Conservation (phyloP, 805 yeast genomes). For the Lipomyces chichibuensis region DNA sequence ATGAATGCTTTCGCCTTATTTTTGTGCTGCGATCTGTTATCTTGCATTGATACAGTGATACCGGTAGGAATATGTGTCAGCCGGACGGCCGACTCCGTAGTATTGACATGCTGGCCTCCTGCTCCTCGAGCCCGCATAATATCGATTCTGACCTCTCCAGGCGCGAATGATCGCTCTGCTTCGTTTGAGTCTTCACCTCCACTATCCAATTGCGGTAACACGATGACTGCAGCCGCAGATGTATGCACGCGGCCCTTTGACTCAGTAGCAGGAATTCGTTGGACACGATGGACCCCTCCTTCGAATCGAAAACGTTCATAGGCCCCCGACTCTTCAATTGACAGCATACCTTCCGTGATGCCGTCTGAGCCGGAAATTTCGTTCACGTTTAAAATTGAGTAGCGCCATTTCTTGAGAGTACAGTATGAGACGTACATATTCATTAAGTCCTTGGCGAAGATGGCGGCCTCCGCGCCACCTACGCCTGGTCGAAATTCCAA, state of each 20-base stretch:
- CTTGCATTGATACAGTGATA: constrained; percentile 85
- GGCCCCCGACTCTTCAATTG: constrained; percentile 75
- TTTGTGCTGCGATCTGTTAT: constrained; percentile 90
- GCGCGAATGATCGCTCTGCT: constrained; percentile 71
- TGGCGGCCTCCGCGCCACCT: constrained; percentile 91
- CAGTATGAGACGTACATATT: constrained; percentile 82
- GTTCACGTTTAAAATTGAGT: constrained; percentile 59
- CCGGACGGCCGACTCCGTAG: constrained; percentile 96
- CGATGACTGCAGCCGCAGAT: constrained; percentile 94
- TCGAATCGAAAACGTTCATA: constrained; percentile 76
- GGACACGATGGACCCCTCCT: constrained; percentile 96
- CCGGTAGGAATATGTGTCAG: constrained; percentile 92
- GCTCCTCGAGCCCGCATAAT: constrained; percentile 98
- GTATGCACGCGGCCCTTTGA: constrained; percentile 93
- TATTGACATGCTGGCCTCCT: constrained; percentile 98
- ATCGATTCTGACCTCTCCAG: constrained; percentile 88
- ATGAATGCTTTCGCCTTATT: constrained; percentile 92
- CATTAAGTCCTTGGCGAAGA: constrained; percentile 79
- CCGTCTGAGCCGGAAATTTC: constrained; percentile 62
- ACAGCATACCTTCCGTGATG: constrained; percentile 71
- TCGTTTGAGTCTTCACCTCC: constrained; percentile 52
- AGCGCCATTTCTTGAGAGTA: constrained; percentile 66
- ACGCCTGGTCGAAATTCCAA: constrained; percentile 92
- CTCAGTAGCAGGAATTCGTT: constrained; percentile 91
- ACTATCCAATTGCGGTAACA: constrained; percentile 76